These are phyloP conservation scores for Metschnikowia kunwiensis DNA, from an alignment of 805 yeast genomes.

Conservation along the genomic window DNA sequence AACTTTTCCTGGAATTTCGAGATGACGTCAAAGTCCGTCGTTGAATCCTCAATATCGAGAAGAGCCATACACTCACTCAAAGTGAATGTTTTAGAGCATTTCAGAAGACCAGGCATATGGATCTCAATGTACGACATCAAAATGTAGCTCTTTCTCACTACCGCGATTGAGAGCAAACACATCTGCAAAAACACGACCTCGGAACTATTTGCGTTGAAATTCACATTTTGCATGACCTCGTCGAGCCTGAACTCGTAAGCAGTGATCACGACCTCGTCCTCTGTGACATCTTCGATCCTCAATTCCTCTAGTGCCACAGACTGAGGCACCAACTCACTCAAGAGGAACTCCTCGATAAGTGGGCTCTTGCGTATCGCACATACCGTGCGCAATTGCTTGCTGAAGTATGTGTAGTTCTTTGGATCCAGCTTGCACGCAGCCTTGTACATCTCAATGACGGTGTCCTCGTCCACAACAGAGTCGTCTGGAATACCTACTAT, in stretches of 20 bases:
- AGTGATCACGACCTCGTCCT: constrained; percentile 65
- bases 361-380: constrained; percentile 26
- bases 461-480: constrained; percentile 30
- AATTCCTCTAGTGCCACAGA: constrained; percentile 34
- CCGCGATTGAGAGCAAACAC: constrained; percentile 62
- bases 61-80: constrained; percentile 41
- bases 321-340: constrained; percentile 33
- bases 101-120: constrained; percentile 33
- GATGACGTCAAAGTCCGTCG: constrained; percentile 57
- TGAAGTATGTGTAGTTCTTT: constrained; percentile 37
- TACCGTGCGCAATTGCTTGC: constrained; percentile 27
- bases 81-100: constrained; percentile 20
- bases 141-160: constrained; percentile 52
- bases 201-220: constrained; percentile 31
- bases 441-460: constrained; percentile 34
- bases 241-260: constrained; percentile 65
- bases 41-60: constrained; percentile 48
- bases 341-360: constrained; percentile 23
- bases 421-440: constrained; percentile 29
- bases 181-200: constrained; percentile 43
- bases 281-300: constrained; percentile 42
- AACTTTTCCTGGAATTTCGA: constrained; percentile 46
- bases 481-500: constrained; percentile 18
- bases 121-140: constrained; percentile 53
- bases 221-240: constrained; percentile 41